A percentile compares a stretch with the other conserved stretches of the same genome.
Conservation (phyloP, 129 eudicot genomes). For the Flaveria trinervia region DNA sequence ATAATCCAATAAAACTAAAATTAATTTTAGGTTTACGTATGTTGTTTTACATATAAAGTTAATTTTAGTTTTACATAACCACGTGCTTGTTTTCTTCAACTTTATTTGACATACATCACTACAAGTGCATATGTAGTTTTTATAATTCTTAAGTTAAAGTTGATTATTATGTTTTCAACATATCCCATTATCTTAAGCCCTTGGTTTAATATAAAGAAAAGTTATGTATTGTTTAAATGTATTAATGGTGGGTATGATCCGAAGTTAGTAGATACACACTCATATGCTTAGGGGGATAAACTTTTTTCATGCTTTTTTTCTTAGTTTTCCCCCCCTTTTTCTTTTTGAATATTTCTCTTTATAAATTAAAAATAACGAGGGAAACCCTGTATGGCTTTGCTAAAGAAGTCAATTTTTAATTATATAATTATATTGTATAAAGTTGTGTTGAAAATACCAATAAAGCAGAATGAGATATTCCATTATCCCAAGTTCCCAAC, state of each 20-base stretch:
- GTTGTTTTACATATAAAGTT: too few species aligned
- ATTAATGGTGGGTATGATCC: neutral
- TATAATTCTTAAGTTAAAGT: too few species aligned
- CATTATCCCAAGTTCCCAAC: conserved; percentile 9
- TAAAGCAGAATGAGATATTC: conserved; percentile 25
- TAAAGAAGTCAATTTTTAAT: conserved; percentile 23
- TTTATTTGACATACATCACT: too few species aligned
- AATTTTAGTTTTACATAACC: too few species aligned
- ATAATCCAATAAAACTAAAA: too few species aligned
- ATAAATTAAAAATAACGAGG: conserved; percentile 7
- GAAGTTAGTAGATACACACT: conserved; percentile 12
- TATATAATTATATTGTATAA: neutral
- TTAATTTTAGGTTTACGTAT: too few species aligned
- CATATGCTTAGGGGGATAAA: conserved; percentile 21
- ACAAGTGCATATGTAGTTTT: too few species aligned
- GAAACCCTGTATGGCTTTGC: conserved; percentile 26
- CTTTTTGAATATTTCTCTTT: neutral
- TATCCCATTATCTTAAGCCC: neutral
- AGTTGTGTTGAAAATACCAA: conserved; percentile 35
- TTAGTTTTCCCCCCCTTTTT: conserved; percentile 17
- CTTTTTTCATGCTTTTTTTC: conserved; percentile 20
- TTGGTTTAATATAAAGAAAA: neutral
- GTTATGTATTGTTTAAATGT: neutral
- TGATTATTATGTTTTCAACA: too few species aligned
- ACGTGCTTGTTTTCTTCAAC: too few species aligned